These are phyloP conservation scores for Boletus coccyginus DNA, from an alignment of 768 basidiomycete genomes.

Conservation along the genomic window DNA sequence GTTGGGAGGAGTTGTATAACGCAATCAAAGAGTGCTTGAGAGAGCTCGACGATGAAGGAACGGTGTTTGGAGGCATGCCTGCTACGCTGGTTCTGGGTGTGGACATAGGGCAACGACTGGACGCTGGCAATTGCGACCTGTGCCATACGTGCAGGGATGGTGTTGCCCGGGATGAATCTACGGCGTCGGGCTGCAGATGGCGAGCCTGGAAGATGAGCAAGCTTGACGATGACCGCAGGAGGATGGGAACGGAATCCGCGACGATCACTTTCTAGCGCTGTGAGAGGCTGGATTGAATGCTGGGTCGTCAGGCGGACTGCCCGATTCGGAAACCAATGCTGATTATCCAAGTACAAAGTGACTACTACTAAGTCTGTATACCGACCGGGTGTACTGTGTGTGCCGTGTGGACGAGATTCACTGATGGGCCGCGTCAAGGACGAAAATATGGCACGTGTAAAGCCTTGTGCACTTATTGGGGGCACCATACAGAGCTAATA, in stretches of 20 bases:
- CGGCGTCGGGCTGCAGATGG: constrained; percentile 2
- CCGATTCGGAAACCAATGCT: constrained; percentile 26
- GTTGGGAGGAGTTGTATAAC: constrained; percentile 91
- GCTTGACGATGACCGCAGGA: constrained; percentile 12
- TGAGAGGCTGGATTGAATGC: constrained; percentile 16
- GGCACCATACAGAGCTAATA: constrained; percentile 8
- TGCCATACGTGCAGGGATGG: constrained; percentile 20
- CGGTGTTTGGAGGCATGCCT: constrained; percentile 50
- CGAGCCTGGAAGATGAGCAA: constrained; percentile 1
- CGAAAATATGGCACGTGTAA: background rate
- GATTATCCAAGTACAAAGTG: constrained; percentile 1
- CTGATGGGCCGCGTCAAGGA: background rate
- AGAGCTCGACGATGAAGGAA: constrained; percentile 72
- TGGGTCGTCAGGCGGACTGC: constrained; percentile 18
- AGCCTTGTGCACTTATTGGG: background rate
- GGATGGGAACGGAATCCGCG: constrained; percentile 23
- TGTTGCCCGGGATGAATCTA: background rate
- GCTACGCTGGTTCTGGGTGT: constrained; percentile 36
- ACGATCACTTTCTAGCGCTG: constrained; percentile 30
- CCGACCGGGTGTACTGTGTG: too few species aligned
- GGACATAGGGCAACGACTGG: constrained; percentile 27
- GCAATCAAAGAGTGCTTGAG: constrained; percentile 90
- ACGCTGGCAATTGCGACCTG: constrained; percentile 25
- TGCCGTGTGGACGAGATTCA: background rate
- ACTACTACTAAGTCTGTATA: too few species aligned